Conservation (phyloP, 352 stramenopile genomes). For the Pythium scleroteichum region DNA sequence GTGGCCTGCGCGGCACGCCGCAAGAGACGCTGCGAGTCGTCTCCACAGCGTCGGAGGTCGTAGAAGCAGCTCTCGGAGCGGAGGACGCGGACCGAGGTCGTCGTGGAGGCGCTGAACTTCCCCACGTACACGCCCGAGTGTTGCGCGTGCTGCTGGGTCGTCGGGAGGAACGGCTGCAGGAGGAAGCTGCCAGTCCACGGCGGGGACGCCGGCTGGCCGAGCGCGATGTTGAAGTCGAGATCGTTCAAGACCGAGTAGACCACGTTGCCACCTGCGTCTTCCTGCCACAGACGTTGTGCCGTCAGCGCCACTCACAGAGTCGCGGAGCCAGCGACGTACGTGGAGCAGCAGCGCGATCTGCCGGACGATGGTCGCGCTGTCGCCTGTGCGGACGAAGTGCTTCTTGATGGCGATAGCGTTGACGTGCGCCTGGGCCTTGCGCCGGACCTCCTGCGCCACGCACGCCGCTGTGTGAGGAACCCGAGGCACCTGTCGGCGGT, state of each 20-base stretch:
- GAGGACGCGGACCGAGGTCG: slow-evolving; percentile 45
- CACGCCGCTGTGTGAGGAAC: too few relatives aligned
- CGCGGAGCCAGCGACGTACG: slow-evolving; percentile 23
- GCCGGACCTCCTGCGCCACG: slow-evolving; percentile 46
- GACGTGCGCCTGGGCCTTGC: slow-evolving; percentile 39
- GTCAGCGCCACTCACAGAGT: too few relatives aligned
- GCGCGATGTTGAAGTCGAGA: slow-evolving; percentile 53
- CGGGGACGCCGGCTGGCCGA: slow-evolving; percentile 47
- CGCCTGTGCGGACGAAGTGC: slow-evolving; percentile 34
- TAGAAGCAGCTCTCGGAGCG: slow-evolving; percentile 33
- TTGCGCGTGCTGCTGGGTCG: slow-evolving; percentile 32
- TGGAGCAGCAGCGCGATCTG: slow-evolving; percentile 34
- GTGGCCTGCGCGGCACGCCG: too few relatives aligned
- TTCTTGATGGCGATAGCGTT: slow-evolving; percentile 48
- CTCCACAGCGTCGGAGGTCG: slow-evolving; percentile 24
- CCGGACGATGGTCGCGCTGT: slow-evolving; percentile 23
- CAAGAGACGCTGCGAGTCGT: background rate
- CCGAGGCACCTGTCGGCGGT: background rate
- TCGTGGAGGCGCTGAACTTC: slow-evolving; percentile 51
- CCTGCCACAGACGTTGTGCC: slow-evolving; percentile 24
- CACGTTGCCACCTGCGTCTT: slow-evolving; percentile 42
- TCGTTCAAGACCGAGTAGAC: slow-evolving; percentile 47
- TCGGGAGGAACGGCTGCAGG: slow-evolving; percentile 45
- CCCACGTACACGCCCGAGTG: slow-evolving; percentile 47
- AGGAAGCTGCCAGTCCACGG: slow-evolving; percentile 49